Percentiles rank a stretch among this genome's conserved stretches.
phyloP scores from a whole-genome alignment of 2,329 filamentous ascomycete species.

The Aspergillus versicolor region DNA sequence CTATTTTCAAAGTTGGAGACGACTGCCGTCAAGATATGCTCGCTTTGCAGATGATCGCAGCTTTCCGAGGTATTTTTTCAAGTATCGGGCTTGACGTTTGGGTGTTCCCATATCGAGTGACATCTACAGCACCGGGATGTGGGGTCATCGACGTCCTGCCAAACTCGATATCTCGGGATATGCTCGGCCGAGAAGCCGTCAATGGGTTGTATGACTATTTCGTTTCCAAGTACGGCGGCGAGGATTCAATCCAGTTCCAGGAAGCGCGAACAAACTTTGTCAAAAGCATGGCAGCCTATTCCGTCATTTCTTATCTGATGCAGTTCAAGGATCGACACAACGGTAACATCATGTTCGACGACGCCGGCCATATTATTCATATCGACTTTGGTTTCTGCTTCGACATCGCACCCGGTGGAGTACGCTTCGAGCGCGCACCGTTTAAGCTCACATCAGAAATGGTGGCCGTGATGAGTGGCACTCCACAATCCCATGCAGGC shows the following conservation, averaged over 20 bases:
- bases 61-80: constrained; percentile 96
- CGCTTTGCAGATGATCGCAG: constrained; percentile 94
- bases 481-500: constrained; percentile 34
- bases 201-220: constrained; percentile 99
- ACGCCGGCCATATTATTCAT: constrained; percentile 93
- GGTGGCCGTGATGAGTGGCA: constrained; percentile 98
- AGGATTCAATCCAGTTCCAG: constrained; percentile 92
- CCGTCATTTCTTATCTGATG: constrained; percentile 90
- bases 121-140: constrained; percentile 92
- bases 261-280: constrained; percentile 95
- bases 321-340: constrained; percentile 99
- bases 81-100: constrained; percentile 92
- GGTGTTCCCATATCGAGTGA: constrained; percentile 96
- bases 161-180: constrained; percentile 96
- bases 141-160: constrained; percentile 97
- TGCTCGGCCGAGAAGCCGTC: constrained; percentile 96
- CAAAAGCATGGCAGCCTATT: constrained; percentile 99
- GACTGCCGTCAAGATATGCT: constrained; percentile 97
- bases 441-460: constrained; percentile 98
- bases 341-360: constrained; percentile 99
- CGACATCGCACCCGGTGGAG: constrained; percentile 93
- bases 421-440: constrained; percentile 95
- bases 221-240: constrained; percentile 92
- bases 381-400: constrained; percentile 99
- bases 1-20: constrained; percentile 99